Evolutionary conservation across 352 stramenopile species (phyloP), one percentile per base, ranked within the genome.

Genomic region (Phytophthora citrophthora): DNA sequence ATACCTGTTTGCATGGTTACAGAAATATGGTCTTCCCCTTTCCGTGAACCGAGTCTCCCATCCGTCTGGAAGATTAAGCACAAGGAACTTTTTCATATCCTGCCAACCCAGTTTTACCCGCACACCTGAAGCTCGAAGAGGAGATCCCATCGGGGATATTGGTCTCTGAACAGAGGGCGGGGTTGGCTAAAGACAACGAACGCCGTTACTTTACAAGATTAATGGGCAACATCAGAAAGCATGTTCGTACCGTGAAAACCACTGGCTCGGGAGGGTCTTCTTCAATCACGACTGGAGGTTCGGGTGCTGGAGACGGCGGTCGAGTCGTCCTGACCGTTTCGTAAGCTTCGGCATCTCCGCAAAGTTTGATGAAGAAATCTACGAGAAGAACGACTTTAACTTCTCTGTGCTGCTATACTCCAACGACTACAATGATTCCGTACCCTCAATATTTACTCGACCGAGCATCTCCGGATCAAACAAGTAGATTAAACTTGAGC

Each of bases 11-110:
- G 61, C 72, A 40, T 94, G 86, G 51, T 92, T 89, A 67, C 86
- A 93, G 55, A 94, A 94, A 64, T 96, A 95, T 1, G 88, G 88
- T 43, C 78, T 78, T 3, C 88, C 85, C 23, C 91, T 93, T 38
- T 90, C 80, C 13, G 83, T 95, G 64, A 89, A 92, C 5, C 87
- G 82, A 40, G 76, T 86, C 54, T 95, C 88, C 88, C 88, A 95
- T 8, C 87, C 85, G 23, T 90, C 74, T 0, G 87, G 87, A 2
- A 94, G 65, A 29, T 91, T 91, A 16, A 92, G 34, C 4, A 83
- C 54, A 2, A 94, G 53, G 16, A 90, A 77, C 40, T 86, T 85
- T 36, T 86, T 89, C 78, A 94, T 90, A 39, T 94, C 78, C 32
- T 88, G 87, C 83, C 83, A 91, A 15, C 57, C 88, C 72, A 89